Base-by-base conservation (phyloP, 1,284 basidiomycete genomes). In the Ceratobasidium sp. region DNA sequence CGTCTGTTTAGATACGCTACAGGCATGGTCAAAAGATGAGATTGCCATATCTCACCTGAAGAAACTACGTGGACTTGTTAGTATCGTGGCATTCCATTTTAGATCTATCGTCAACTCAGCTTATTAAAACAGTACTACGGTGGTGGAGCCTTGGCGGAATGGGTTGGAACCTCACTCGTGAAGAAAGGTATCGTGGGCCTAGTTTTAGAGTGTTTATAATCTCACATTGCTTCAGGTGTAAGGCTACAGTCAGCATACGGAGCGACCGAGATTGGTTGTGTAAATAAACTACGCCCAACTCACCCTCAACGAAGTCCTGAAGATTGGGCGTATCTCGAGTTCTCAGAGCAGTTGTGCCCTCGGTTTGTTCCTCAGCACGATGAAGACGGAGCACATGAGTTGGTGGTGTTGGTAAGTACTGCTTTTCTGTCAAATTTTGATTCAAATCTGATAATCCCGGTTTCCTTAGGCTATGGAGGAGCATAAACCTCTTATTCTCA, bases 1-100 rank as follows among this genome's bases (percentile, higher is more conserved):
- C 20, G 13, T 57, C 20, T 20, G 26, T 9, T 5, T 23, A 12
- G 26, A 52, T 42, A 54, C 46, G 3, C 0, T 56, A 42, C 12
- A 79, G 79, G 48, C 61, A 23, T 80, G 80, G 80, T 17, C 74
- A 7, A 46, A 76, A 15, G 73, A 80, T 48, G 15, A 20, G 26
- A 67, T 20, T 9, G 38, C 70, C 3, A 62, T 80, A 15, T 70
- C 78, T 40, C 46, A 64, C 20, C 73, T 80, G 0, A 71, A 64
- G 17, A 73, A 50, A 20, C 46, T 77, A 9, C 76, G 74, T 50
- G 70, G 57, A 6, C 67, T 80, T 20, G 80, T 80, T 44, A 40
- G 79, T 68, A 42, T 77, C 26, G 10, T 10, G n/a, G 17, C 3
- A 13, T 28, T 28, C 56, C 42, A 48, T 54, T 33, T 40, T 48